Evolutionary conservation across 305 asterid species (phyloP), one percentile per base, ranked within the genome.

Genomic region (Solanum hybrid): DNA sequence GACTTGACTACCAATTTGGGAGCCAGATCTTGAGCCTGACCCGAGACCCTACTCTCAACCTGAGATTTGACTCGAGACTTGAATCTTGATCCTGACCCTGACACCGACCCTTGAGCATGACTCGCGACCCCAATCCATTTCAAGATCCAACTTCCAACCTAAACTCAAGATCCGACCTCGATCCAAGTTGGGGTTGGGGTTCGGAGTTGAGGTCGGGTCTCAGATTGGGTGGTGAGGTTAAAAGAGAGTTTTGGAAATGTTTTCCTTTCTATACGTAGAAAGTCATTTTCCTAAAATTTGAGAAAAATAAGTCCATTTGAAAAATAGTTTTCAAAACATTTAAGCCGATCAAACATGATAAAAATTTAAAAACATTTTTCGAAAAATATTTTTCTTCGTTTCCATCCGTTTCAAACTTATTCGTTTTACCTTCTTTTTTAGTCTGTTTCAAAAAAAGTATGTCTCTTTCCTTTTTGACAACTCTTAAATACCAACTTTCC

Each of bases 141-240:
- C 5, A 4, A 0, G 6, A 22, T n/a, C 6, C 75, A 65, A 65
- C 11, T 22, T 4, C 2, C 12, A 10, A 65, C 75, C 75, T 0
- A 65, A 22, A 22, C 2, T 1, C 6, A 0, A 0, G 75, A 65
- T 0, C 13, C 4, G 5, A 65, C 75, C 13, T 0, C 10, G 7
- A 57, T 17, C 70, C 10, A 0, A 4, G 24, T 17, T 15, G n/a
- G 1, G 70, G 70, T 0, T 17, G 10, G 68, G 70, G n/a, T 57
- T 0, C 10, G 24, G 24, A 57, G 70, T 57, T 0, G 70, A 17
- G 70, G 24, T 57, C 10, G 0, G 70, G 1, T 57, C n/a, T 57
- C 24, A 1, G n/a, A 57, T 57, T 1, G 24, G 70, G 70, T 17
- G 24, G 24, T 57, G 24, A 57, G n/a, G 2, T 57, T 2, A 2